phyloP scores from a whole-genome alignment of 2,329 filamentous ascomycete genomes.

The Epichloe festucae region DNA sequence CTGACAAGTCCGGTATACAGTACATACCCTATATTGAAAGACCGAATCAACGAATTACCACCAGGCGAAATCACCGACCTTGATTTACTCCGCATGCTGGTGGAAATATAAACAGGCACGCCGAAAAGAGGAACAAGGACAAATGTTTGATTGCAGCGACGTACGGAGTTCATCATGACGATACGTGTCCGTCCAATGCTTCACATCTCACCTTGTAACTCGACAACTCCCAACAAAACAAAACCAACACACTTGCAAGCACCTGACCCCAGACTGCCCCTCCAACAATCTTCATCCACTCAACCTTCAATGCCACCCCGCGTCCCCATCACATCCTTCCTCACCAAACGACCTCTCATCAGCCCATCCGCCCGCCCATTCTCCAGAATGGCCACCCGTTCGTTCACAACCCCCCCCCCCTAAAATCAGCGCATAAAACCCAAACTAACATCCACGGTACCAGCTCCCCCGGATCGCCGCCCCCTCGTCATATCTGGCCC shows the following conservation, averaged over 20 bases:
- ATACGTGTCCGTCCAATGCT: no score
- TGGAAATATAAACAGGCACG: no score
- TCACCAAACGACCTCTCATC: not conserved
- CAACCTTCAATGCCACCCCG: slow-evolving; percentile 6
- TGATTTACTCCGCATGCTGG: no score
- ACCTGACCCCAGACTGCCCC: no score
- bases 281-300: not conserved
- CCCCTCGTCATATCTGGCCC: slow-evolving; percentile 69
- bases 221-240: no score
- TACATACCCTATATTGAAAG: not conserved
- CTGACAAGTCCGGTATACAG: not conserved
- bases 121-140: no score
- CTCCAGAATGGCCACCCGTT: slow-evolving; percentile 13
- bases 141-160: no score
- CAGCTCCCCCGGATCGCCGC: slow-evolving; percentile 34
- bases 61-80: no score
- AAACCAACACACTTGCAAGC: no score
- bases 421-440: not conserved
- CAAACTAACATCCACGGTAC: not conserved
- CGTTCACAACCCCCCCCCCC: not conserved
- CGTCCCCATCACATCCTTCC: not conserved
- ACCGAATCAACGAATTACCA: no score
- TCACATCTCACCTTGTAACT: no score
- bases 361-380: slow-evolving; percentile 5
- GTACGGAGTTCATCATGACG: no score